Conservation (phyloP, 345 rosid genomes). For the Gossypium herbaceum region DNA sequence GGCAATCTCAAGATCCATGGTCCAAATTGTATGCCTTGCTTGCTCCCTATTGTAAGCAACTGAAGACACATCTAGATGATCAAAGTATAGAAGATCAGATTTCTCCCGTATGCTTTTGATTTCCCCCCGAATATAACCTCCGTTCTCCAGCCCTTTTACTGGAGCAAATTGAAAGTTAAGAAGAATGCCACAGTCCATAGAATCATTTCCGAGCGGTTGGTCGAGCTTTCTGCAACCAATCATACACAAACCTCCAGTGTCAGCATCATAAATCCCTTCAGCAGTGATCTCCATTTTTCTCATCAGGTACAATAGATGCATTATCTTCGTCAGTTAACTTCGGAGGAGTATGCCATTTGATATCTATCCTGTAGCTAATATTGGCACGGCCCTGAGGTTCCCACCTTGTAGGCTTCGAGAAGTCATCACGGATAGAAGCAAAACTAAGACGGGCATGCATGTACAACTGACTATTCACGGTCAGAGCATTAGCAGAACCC, state of each 20-base stretch:
- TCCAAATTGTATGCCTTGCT: conserved; percentile 23
- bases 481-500: conserved; percentile 37
- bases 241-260: conserved; percentile 45
- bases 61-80: conserved; percentile 23
- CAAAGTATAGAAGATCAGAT: conserved; percentile 39
- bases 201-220: neutral
- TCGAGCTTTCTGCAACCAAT: conserved; percentile 38
- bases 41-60: conserved; percentile 19
- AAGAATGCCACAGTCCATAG: conserved; percentile 37
- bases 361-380: conserved; percentile 33
- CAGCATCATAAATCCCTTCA: conserved; percentile 47
- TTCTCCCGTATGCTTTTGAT: conserved; percentile 34
- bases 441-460: neutral
- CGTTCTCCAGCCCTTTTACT: conserved; percentile 14
- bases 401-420: neutral
- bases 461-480: conserved; percentile 22
- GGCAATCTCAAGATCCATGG: conserved; percentile 44
- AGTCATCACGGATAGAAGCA: neutral
- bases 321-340: neutral
- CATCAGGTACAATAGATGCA: neutral
- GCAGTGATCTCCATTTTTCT: conserved; percentile 30
- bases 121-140: conserved; percentile 30
- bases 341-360: conserved; percentile 4
- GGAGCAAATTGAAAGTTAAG: conserved; percentile 41
- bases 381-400: neutral